A percentile compares a stretch with the other conserved stretches of the same genome.
These are phyloP conservation scores for Curvularia spicifera DNA, from an alignment of 2,329 filamentous ascomycete genomes.

Conservation along the genomic window DNA sequence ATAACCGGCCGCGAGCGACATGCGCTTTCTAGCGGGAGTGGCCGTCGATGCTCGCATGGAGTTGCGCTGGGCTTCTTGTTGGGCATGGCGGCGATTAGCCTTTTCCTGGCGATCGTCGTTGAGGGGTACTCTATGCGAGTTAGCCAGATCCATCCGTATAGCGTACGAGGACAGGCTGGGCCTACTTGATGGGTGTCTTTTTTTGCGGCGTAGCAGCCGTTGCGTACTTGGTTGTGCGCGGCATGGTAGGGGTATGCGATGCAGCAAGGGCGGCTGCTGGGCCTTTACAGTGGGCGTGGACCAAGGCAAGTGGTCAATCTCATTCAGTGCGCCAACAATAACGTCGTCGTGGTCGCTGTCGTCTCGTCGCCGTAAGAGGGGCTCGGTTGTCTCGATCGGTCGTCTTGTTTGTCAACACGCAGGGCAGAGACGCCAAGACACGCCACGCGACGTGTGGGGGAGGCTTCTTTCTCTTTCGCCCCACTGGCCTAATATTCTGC, in stretches of 20 bases:
- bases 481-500: not conserved
- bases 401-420: slow-evolving; percentile 33
- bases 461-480: not conserved
- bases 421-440: not conserved
- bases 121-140: slow-evolving; percentile 75
- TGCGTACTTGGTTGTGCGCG: slow-evolving; percentile 58
- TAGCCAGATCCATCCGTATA: slow-evolving; percentile 4
- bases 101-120: slow-evolving; percentile 96
- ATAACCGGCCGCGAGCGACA: slow-evolving; percentile 59
- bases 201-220: slow-evolving; percentile 59
- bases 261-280: not conserved
- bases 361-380: slow-evolving; percentile 8
- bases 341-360: not conserved
- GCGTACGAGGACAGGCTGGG: not conserved
- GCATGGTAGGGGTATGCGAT: slow-evolving; percentile 52
- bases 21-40: slow-evolving; percentile 71
- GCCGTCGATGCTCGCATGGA: slow-evolving; percentile 79
- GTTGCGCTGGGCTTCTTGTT: slow-evolving; percentile 90
- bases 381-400: not conserved
- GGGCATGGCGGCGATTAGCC: slow-evolving; percentile 83
- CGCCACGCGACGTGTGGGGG: too few relatives aligned
- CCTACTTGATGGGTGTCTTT: slow-evolving; percentile 49
- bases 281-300: slow-evolving; percentile 15
- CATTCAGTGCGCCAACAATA: not conserved
- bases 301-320: not conserved